Conservation (phyloP, 495 filamentous ascomycete genomes). For the Penicillium pancosmium region DNA sequence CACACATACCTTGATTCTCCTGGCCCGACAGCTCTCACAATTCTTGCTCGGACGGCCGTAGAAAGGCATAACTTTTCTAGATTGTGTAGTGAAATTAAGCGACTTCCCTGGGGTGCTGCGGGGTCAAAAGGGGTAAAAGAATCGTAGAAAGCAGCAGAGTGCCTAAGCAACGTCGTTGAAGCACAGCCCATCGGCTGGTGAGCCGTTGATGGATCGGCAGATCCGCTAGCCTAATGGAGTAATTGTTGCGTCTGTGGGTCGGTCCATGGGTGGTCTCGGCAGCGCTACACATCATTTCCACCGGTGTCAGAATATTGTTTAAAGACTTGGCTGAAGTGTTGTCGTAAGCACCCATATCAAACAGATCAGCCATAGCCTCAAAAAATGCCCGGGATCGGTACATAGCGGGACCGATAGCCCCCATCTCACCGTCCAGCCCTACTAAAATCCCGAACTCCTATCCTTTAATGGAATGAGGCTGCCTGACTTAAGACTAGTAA, state of each 20-base stretch:
- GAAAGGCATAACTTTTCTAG: conserved; percentile 21
- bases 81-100: neutral
- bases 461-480: neutral
- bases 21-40: conserved; percentile 27
- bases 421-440: neutral
- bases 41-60: conserved; percentile 28
- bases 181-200: neutral
- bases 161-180: neutral
- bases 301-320: too few relatives aligned
- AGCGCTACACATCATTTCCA: neutral
- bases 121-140: conserved; percentile 20
- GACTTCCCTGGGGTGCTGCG: neutral
- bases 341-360: too few relatives aligned
- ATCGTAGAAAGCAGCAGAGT: conserved; percentile 9
- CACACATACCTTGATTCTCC: conserved; percentile 27
- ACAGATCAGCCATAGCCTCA: too few relatives aligned
- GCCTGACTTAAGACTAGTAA: neutral
- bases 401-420: neutral
- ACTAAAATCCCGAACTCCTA: neutral
- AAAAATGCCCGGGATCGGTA: neutral
- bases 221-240: neutral
- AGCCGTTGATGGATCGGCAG: neutral
- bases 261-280: neutral
- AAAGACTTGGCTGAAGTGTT: neutral
- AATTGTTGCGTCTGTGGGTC: conserved; percentile 1